Evolutionary conservation across 306 rosid species (phyloP).

Genomic region (Sicyos edulis): DNA sequence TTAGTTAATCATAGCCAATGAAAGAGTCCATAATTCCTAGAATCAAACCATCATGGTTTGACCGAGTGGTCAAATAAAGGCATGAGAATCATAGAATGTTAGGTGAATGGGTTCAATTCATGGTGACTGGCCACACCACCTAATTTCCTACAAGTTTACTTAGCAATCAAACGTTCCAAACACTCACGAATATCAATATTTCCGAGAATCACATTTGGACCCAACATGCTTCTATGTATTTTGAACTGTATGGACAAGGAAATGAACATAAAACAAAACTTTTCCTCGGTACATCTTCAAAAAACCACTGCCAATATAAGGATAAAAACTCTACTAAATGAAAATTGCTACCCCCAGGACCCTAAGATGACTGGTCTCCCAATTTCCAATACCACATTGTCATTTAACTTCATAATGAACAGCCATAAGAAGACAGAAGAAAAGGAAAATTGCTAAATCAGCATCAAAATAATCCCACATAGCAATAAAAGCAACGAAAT

Average conservation of each 20-base stretch:
- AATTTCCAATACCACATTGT: neutral
- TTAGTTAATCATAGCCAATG: neutral
- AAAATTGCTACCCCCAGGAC: neutral
- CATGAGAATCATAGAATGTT: no score
- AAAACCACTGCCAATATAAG: neutral
- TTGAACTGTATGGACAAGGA: neutral
- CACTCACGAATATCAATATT: neutral
- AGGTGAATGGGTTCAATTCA: no score
- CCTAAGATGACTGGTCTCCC: neutral
- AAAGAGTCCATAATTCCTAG: neutral
- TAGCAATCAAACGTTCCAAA: no score
- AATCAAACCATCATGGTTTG: neutral
- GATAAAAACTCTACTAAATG: neutral
- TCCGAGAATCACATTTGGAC: neutral
- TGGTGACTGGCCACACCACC: no score
- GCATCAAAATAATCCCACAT: slow-evolving; percentile 1
- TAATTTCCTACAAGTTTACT: no score
- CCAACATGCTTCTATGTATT: neutral
- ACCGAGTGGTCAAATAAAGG: no score
- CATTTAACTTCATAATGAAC: neutral
- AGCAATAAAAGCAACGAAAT: neutral
- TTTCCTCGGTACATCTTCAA: neutral
- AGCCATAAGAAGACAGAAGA: neutral
- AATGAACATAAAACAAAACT: neutral
- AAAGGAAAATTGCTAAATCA: neutral